A percentile compares a stretch with the other conserved stretches of the same genome.
Evolutionary conservation across 306 rosid genomes (phyloP).

Genomic region (Dryas alaskensis): DNA sequence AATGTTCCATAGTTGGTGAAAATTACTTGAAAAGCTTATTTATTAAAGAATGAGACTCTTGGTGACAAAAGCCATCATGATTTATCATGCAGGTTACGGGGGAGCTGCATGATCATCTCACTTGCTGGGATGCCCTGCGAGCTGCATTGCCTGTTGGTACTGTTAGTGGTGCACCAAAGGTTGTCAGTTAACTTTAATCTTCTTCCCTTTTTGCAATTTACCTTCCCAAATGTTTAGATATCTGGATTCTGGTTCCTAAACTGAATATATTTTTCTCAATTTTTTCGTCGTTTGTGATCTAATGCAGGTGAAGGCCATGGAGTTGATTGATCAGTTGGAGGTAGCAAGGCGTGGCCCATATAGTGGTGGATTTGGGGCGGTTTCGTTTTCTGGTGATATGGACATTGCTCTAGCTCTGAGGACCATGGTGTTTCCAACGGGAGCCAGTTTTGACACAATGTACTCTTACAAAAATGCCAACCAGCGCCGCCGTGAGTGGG

Average conservation of each 20-base stretch:
- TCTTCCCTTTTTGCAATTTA: neutral
- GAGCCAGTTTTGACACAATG: slow-evolving; percentile 61
- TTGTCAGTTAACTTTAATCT: slow-evolving; percentile 11
- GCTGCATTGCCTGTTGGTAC: slow-evolving; percentile 88
- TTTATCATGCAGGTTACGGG: slow-evolving; percentile 58
- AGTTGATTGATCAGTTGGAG: slow-evolving; percentile 71
- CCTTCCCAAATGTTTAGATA: neutral
- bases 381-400: slow-evolving; percentile 65
- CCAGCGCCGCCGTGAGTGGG: slow-evolving; percentile 67
- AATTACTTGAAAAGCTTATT: neutral
- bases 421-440: slow-evolving; percentile 68
- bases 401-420: slow-evolving; percentile 79
- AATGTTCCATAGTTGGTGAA: neutral
- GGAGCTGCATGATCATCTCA: slow-evolving; percentile 60
- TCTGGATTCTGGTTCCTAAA: neutral
- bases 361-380: slow-evolving; percentile 73
- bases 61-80: neutral
- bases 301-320: slow-evolving; percentile 86
- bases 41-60: neutral
- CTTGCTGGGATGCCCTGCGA: slow-evolving; percentile 73
- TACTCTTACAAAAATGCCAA: slow-evolving; percentile 53
- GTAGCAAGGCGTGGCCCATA: slow-evolving; percentile 70
- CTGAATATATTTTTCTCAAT: neutral
- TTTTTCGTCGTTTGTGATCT: neutral
- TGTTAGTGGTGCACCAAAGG: slow-evolving; percentile 93